These are phyloP conservation scores for Chrysoporthe austroafricana DNA, from an alignment of 2,329 filamentous ascomycete genomes.

Conservation along the genomic window DNA sequence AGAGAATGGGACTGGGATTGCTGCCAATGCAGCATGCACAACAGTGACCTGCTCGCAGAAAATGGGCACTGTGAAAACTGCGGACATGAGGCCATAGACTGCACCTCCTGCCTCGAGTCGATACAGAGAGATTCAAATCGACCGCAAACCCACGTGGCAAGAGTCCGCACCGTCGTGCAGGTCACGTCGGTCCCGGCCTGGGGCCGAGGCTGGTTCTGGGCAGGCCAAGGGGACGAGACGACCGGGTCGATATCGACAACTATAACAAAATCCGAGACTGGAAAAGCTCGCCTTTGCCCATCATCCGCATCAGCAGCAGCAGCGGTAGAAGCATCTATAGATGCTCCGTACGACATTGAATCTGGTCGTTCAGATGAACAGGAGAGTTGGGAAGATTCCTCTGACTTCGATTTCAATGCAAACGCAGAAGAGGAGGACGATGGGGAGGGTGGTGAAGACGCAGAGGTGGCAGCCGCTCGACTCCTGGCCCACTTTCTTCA, in stretches of 20 bases:
- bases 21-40: not conserved
- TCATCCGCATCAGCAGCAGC: constrained; percentile 5
- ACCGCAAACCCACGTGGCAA: not conserved
- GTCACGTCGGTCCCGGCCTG: not conserved
- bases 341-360: too few relatives aligned
- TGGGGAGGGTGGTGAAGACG: not conserved
- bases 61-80: not conserved
- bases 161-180: not conserved
- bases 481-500: constrained; percentile 2
- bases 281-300: not conserved
- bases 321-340: not conserved
- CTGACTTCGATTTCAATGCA: constrained; percentile 1
- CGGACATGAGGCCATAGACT: not conserved
- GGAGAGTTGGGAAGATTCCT: not conserved
- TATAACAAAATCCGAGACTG: not conserved
- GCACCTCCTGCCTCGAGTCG: not conserved
- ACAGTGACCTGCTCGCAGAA: not conserved
- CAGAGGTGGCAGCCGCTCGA: constrained; percentile 5
- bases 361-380: too few relatives aligned
- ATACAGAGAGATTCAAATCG: not conserved
- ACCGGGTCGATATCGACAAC: constrained; percentile 6
- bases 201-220: constrained; percentile 6
- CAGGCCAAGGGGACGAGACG: constrained; percentile 1
- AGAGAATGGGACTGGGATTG: constrained; percentile 1
- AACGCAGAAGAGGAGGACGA: not conserved